phyloP scores from a whole-genome alignment of 306 rosid genomes.

The Arachis stenosperma region DNA sequence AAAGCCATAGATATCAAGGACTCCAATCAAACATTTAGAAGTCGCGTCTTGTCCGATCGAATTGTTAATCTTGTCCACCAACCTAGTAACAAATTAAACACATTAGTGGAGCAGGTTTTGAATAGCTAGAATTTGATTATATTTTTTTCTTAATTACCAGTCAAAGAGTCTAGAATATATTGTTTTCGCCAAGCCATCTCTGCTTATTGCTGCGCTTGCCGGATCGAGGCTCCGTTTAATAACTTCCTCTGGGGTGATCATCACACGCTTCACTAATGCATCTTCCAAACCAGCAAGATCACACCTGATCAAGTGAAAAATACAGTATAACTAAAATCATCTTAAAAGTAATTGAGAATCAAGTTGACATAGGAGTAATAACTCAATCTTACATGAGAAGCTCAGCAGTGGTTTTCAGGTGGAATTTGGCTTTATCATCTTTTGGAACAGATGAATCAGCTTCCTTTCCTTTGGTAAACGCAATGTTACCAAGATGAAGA shows the following conservation, averaged over 20 bases:
- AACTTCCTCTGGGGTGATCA: conserved; percentile 99
- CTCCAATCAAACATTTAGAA: conserved; percentile 90
- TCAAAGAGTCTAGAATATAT: conserved; percentile 94
- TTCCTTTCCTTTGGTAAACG: conserved; percentile 83
- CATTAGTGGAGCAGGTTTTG: conserved; percentile 41
- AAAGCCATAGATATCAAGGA: conserved; percentile 97
- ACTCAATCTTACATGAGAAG: conserved; percentile 79
- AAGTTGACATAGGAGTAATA: conserved; percentile 22
- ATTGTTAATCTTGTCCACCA: conserved; percentile 91
- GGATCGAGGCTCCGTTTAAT: conserved; percentile 97
- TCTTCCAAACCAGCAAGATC: conserved; percentile 73
- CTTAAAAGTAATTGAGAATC: conserved; percentile 29
- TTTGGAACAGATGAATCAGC: conserved; percentile 91
- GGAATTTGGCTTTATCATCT: conserved; percentile 88
- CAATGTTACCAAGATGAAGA: conserved; percentile 91
- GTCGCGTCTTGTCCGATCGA: conserved; percentile 93
- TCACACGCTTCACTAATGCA: conserved; percentile 96
- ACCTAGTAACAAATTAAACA: conserved; percentile 57
- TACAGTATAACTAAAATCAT: conserved; percentile 32
- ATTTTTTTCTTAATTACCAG: conserved; percentile 59
- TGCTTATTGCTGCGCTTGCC: conserved; percentile 82
- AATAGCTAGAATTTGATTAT: conserved; percentile 31
- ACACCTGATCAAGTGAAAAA: conserved; percentile 66
- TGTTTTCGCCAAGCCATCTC: conserved; percentile 96
- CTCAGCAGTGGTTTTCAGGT: conserved; percentile 80